Evolutionary conservation across 805 yeast species (phyloP), one percentile per base, ranked within the genome.

Genomic region (Kodamaea jinghongensis): DNA sequence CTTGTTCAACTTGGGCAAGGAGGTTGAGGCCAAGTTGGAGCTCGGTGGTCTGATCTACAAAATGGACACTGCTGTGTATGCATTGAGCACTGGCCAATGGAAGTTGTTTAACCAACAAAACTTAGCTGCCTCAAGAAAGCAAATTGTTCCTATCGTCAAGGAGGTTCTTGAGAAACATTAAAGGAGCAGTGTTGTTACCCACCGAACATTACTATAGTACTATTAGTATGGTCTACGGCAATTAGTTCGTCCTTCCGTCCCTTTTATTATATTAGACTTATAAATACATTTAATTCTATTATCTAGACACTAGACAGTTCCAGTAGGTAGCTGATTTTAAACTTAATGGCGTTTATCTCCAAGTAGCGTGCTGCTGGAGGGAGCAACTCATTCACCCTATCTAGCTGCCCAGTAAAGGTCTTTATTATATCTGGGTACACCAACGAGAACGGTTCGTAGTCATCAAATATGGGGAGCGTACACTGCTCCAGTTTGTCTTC

Each of bases 51-150:
- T 54, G 15, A 44, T 64, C 12, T 60, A 66, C 45, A 46, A 54
- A 6, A 22, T 41, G 3, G 46, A 53, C 1, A 34, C 44, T 12
- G 38, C 53, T 4, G 43, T 42, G 4, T 34, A 33, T n/a, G 45
- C 36, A 6, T 27, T 62, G 9, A 39, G 39, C 5, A 41, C 40
- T 17, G 36, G 38, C 9, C 5, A 40, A 8, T 53, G 67, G 34
- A 53, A 46, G 34, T 47, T 67, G 6, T 65, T 45, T 46, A 84
- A 83, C 54, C 71, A 70, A 46, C 45, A 38, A 4, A 79, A 83
- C 44, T 51, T 73, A 10, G 57, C 63, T 6, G 90, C 91, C 1
- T 84, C 93, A 26, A 73, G 97, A 51, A 90, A 90, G 56, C 95
- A 86, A 56, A 86, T 89, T 9, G 96, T 86, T 4, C 97, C 97